These are phyloP conservation scores for Zymoseptoria brevis DNA, from an alignment of 2,329 filamentous ascomycete species.

Conservation along the genomic window DNA sequence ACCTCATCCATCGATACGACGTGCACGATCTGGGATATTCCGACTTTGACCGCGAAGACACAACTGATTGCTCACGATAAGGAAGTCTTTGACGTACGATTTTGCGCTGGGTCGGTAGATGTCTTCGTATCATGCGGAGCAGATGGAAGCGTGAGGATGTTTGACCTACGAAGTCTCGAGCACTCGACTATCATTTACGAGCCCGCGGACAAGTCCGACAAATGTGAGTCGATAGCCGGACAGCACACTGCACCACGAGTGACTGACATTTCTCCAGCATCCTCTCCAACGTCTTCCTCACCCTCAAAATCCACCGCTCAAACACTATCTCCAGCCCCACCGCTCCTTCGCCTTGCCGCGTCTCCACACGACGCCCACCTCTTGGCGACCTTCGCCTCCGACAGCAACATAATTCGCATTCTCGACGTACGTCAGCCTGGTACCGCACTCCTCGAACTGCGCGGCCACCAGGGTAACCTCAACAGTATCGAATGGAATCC, in stretches of 20 bases:
- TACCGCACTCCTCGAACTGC: constrained; percentile 86
- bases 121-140: constrained; percentile 97
- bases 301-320: constrained; percentile 62
- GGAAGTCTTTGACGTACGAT: constrained; percentile 96
- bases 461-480: constrained; percentile 74
- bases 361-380: constrained; percentile 94
- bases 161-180: constrained; percentile 89
- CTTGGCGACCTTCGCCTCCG: constrained; percentile 91
- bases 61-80: constrained; percentile 98
- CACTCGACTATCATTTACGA: constrained; percentile 99
- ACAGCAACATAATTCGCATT: constrained; percentile 86
- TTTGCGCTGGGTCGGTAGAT: constrained; percentile 97
- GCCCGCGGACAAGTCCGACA: constrained; percentile 72
- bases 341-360: constrained; percentile 71
- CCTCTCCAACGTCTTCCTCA: constrained; percentile 53
- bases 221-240: constrained; percentile 25
- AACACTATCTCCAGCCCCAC: constrained; percentile 57
- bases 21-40: constrained; percentile 99
- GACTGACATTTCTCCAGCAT: constrained; percentile 10
- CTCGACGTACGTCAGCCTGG: constrained; percentile 94
- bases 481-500: constrained; percentile 97
- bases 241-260: too few species aligned
- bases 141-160: constrained; percentile 97
- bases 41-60: constrained; percentile 93
- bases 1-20: constrained; percentile 98